Base-by-base conservation (phyloP, 2,329 filamentous ascomycete species). In the Harringtonia lauricola region DNA sequence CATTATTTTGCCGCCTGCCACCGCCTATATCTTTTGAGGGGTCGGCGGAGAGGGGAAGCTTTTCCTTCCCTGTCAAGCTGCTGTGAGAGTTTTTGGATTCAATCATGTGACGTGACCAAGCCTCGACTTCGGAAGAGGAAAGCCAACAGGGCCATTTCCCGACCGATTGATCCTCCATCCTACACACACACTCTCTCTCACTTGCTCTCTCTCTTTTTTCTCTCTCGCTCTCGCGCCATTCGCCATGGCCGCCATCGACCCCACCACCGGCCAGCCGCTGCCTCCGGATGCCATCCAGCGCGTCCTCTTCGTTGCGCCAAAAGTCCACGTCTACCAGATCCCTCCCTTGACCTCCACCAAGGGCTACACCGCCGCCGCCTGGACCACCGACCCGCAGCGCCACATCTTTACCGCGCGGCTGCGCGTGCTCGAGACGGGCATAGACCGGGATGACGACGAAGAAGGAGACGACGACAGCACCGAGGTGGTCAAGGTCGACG, bases 381-480 rank as follows among this genome's bases (percentile, higher is more conserved):
- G 87, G 87, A 94, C 86, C 24, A 68, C 70, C 38, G 74, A 81
- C 47, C 74, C 78, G 47, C 71, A 76, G 53, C 77, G 81, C 31
- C 80, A 86, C 59, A 94, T 94, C 64, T 94, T 94, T 68, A 90
- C 86, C 39, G 85, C 83, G 36, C 83, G 86, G 39, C 65, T 92
- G 43, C 85, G 87, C 55, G 68, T 90, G 51, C 67, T 92, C 56
- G 85, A 90, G 62, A 89, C 83, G 2, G 79, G 83, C 6, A 68
- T 77, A 45, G 62, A 70, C 24, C 53, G 56, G 54, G 53, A 57
- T 17, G 43, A 47, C 26, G 49, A 49, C 39, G 51, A 47, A 22
- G 61, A 66, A 47, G 74, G 77, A 4, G 28, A 30, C 15, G 26
- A 39, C 13, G n/a, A 15, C 31, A 50, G 55, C 18, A 44, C 45